phyloP scores from a whole-genome alignment of 2,329 filamentous ascomycete genomes.

The Talaromyces albobiverticillius region DNA sequence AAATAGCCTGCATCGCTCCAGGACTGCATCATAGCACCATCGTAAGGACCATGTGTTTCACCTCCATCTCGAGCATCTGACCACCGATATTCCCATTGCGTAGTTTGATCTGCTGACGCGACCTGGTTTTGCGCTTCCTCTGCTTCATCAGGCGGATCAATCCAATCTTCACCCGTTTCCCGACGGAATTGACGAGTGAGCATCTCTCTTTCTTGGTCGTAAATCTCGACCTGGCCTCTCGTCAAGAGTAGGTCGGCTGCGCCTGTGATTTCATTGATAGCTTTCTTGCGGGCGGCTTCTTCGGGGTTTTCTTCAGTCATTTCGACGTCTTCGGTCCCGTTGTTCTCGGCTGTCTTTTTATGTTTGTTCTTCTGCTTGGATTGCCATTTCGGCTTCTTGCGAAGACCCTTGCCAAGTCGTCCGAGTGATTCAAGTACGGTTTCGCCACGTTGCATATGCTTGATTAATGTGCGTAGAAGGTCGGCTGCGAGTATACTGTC shows the following conservation, averaged over 20 bases:
- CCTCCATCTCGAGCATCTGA: slow-evolving; percentile 79
- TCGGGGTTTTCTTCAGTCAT: slow-evolving; percentile 68
- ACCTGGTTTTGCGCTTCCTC: slow-evolving; percentile 12
- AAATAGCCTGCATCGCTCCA: slow-evolving; percentile 95
- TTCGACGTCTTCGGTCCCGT: slow-evolving; percentile 59
- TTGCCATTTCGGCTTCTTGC: slow-evolving; percentile 60
- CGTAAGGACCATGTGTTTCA: slow-evolving; percentile 80
- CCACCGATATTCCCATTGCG: slow-evolving; percentile 91
- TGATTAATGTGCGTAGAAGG: slow-evolving; percentile 69
- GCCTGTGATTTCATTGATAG: slow-evolving; percentile 79
- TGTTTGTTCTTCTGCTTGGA: slow-evolving; percentile 56
- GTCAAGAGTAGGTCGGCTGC: slow-evolving; percentile 84
- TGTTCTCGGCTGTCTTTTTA: slow-evolving; percentile 40
- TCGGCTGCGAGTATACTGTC: slow-evolving; percentile 73
- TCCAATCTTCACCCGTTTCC: slow-evolving; percentile 87
- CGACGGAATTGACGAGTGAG: slow-evolving; percentile 78
- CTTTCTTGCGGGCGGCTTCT: slow-evolving; percentile 66
- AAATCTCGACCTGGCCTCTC: slow-evolving; percentile 83
- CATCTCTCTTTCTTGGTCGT: slow-evolving; percentile 81
- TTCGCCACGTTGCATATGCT: slow-evolving; percentile 72
- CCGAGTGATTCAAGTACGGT: slow-evolving; percentile 85
- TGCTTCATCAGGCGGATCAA: slow-evolving; percentile 43
- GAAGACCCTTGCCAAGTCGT: slow-evolving; percentile 67
- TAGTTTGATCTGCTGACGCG: slow-evolving; percentile 27
- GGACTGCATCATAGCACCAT: slow-evolving; percentile 77